Conservation (phyloP, 2,329 filamentous ascomycete species). For the Colletotrichum kahawae region DNA sequence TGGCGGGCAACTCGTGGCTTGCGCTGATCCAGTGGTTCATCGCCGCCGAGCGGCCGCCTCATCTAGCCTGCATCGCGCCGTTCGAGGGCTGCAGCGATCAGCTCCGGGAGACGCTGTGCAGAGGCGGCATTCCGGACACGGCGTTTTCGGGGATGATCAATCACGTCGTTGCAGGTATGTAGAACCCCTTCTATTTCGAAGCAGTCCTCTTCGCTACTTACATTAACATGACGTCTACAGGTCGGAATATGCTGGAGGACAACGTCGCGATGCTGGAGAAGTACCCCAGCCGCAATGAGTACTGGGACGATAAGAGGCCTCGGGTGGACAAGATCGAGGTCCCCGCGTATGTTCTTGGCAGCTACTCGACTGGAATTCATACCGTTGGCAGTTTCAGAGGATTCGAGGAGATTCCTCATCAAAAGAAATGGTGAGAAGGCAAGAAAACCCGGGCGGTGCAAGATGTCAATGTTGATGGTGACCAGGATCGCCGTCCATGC, state of each 20-base stretch:
- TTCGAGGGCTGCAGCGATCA: neutral
- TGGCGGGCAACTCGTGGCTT: conserved; percentile 1
- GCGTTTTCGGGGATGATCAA: neutral
- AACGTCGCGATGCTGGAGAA: neutral
- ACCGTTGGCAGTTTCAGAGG: neutral
- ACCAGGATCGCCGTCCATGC: conserved; percentile 22
- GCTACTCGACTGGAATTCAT: neutral
- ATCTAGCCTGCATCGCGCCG: neutral
- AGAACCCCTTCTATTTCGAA: too few relatives aligned
- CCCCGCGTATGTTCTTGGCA: neutral
- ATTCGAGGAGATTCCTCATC: conserved; percentile 3
- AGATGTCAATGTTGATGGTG: neutral
- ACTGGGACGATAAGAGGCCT: conserved; percentile 1
- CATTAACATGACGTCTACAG: neutral
- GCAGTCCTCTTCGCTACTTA: too few relatives aligned
- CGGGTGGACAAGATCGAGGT: neutral
- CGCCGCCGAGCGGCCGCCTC: neutral
- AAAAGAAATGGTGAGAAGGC: neutral
- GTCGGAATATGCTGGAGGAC: neutral
- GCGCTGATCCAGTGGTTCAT: neutral
- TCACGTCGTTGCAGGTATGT: neutral
- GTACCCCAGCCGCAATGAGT: neutral
- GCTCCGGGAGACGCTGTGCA: neutral
- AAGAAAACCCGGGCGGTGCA: too few relatives aligned
- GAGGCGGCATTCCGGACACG: neutral